phyloP scores from a whole-genome alignment of 2,329 filamentous ascomycete genomes.

The Eutypa lata region DNA sequence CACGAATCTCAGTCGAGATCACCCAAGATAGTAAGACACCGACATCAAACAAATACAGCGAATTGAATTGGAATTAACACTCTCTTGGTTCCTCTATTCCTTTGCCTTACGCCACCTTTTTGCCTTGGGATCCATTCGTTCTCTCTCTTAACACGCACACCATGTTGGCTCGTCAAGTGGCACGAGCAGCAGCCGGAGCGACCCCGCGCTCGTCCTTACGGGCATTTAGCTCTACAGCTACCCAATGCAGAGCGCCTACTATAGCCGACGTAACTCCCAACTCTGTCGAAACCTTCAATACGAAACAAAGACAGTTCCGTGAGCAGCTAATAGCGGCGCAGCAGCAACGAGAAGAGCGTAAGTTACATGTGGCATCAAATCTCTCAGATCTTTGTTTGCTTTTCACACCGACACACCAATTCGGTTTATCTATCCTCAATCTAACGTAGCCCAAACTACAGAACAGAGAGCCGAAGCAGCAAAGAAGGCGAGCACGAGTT shows the following conservation, averaged over 20 bases:
- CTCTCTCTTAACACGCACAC: slow-evolving; percentile 27
- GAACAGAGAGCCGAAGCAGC: slow-evolving; percentile 56
- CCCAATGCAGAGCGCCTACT: slow-evolving; percentile 59
- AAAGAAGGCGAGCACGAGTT: slow-evolving; percentile 51
- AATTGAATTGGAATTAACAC: too few species aligned
- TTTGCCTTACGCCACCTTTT: not conserved
- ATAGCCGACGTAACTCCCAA: slow-evolving; percentile 79
- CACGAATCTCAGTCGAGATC: not conserved
- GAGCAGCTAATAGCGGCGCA: slow-evolving; percentile 73
- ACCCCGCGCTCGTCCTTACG: slow-evolving; percentile 47
- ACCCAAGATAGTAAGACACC: not conserved
- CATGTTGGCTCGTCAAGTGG: slow-evolving; percentile 51
- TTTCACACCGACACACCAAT: slow-evolving; percentile 40
- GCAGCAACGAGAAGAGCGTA: slow-evolving; percentile 85
- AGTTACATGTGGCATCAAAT: slow-evolving; percentile 32
- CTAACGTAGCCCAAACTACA: slow-evolving; percentile 61
- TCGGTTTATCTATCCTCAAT: slow-evolving; percentile 48
- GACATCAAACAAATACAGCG: not conserved
- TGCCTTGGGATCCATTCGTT: slow-evolving; percentile 4
- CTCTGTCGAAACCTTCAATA: slow-evolving; percentile 72
- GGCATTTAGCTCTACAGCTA: slow-evolving; percentile 55
- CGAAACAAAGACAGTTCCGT: slow-evolving; percentile 82
- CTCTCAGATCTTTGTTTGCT: slow-evolving; percentile 16
- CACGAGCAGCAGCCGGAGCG: slow-evolving; percentile 40
- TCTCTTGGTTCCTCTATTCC: too few species aligned